Conservation (phyloP, 129 eudicot genomes). For the Pittosporum tobira region DNA sequence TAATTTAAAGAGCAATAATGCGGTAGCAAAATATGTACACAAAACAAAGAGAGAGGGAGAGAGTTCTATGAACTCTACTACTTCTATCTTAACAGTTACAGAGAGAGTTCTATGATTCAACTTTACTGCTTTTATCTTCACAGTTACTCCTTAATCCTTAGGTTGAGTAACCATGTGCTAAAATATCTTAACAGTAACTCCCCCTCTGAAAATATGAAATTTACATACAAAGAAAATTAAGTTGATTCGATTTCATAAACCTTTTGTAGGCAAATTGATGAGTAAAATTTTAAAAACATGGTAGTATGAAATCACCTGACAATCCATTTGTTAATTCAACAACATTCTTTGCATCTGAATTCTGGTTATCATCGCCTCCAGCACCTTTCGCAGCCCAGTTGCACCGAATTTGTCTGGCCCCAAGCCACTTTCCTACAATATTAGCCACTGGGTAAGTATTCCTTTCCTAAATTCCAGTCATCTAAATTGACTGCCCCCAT, state of each 20-base stretch:
- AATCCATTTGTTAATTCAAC: constrained; percentile 74
- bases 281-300: too few species aligned
- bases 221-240: neutral
- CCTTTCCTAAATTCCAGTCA: neutral
- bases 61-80: too few species aligned
- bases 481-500: neutral
- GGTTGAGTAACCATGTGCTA: too few species aligned
- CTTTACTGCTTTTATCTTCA: too few species aligned
- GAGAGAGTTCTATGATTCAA: too few species aligned
- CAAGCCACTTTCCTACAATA: constrained; percentile 66
- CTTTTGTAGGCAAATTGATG: too few species aligned
- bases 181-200: too few species aligned
- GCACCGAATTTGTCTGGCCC: constrained; percentile 94
- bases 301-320: constrained; percentile 39
- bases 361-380: constrained; percentile 59
- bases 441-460: neutral
- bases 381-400: constrained; percentile 97
- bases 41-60: too few species aligned
- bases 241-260: neutral
- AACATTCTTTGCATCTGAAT: constrained; percentile 52
- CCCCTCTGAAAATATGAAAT: neutral
- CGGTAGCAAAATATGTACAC: too few species aligned
- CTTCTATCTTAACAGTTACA: too few species aligned
- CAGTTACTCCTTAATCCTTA: too few species aligned
- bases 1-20: too few species aligned